Evolutionary conservation across 2,329 filamentous ascomycete genomes (phyloP), one percentile per base, ranked within the genome.

Genomic region (Lasiodiplodia citricola): DNA sequence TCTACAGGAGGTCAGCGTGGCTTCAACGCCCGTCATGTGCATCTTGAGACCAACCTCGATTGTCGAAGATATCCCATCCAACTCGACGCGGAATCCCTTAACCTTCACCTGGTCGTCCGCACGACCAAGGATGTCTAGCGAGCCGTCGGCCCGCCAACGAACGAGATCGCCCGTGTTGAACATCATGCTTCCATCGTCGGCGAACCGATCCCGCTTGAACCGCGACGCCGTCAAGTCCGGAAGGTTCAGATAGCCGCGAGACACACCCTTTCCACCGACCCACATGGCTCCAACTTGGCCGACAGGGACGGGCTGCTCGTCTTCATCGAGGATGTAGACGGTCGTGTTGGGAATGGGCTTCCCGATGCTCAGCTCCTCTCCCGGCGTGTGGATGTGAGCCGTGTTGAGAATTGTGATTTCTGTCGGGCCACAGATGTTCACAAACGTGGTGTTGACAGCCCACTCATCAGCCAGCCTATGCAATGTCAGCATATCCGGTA

Each of bases 81-180:
- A 83, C 75, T 89, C 87, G 56, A 90, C 85, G 28, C 87, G 85
- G 74, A 89, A 88, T 8, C 87, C 87, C 82, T 88, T 87, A 73
- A 89, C 83, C 76, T 89, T 89, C 69, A 89, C 85, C 73, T 89
- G 87, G 70, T 89, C 87, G 71, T 90, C 87, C n/a, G 81, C 81
- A 44, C 87, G 83, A 3, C 87, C 87, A 41, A 87, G 82, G 25
- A 85, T 86, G 54, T 87, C 82, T 47, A 90, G 79, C 31, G 81
- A 82, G 13, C 87, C 87, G 72, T 87, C 83, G 2, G 79, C 74
- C 47, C 81, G 80, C 87, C 87, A 89, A 14, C 81, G 80, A 21
- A 84, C 86, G 25, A 89, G 80, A 71, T 90, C 87, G 7, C 87
- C 87, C 1, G 87, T 89, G 72, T 87, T 87, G 77, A 87, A 89